Evolutionary conservation across 768 basidiomycete species (phyloP).

Genomic region (Tylopilus sp.): DNA sequence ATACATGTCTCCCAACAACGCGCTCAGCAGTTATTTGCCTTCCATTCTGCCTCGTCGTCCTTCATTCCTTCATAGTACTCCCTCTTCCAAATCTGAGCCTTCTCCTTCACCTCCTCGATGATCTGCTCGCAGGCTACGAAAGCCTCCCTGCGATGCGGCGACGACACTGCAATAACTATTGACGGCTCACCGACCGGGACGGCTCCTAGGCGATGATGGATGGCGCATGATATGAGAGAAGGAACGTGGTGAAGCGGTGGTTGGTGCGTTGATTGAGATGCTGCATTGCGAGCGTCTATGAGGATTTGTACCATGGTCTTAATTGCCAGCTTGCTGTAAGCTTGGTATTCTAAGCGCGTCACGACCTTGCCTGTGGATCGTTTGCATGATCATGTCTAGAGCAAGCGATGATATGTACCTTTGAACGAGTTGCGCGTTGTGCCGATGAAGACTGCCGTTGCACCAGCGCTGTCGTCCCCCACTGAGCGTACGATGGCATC

Average conservation of each 20-base stretch:
- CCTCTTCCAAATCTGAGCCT: conserved; percentile 88
- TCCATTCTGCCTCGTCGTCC: conserved; percentile 67
- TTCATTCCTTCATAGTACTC: conserved; percentile 77
- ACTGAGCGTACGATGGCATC: conserved; percentile 60
- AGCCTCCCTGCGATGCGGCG: conserved; percentile 79
- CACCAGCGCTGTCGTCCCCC: conserved; percentile 62
- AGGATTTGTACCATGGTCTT: conserved; percentile 70
- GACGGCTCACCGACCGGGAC: conserved; percentile 79
- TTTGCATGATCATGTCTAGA: conserved; percentile 6
- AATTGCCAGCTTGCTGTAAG: conserved; percentile 76
- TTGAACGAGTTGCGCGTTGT: conserved; percentile 84
- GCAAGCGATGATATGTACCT: conserved; percentile 42
- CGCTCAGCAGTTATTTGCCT: conserved; percentile 45
- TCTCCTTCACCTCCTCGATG: conserved; percentile 81
- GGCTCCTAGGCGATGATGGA: conserved; percentile 75
- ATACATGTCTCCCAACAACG: conserved; percentile 1
- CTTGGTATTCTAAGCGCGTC: conserved; percentile 75
- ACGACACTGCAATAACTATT: conserved; percentile 82
- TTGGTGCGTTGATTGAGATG: conserved; percentile 44
- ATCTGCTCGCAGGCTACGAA: conserved; percentile 78
- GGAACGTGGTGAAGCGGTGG: conserved; percentile 21
- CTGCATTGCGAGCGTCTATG: conserved; percentile 38
- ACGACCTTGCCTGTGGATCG: conserved; percentile 57
- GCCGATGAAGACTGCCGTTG: conserved; percentile 74
- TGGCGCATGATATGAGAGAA: conserved; percentile 52